These are phyloP conservation scores for Diaporthe amygdali DNA, from an alignment of 2,329 filamentous ascomycete species.

Conservation along the genomic window DNA sequence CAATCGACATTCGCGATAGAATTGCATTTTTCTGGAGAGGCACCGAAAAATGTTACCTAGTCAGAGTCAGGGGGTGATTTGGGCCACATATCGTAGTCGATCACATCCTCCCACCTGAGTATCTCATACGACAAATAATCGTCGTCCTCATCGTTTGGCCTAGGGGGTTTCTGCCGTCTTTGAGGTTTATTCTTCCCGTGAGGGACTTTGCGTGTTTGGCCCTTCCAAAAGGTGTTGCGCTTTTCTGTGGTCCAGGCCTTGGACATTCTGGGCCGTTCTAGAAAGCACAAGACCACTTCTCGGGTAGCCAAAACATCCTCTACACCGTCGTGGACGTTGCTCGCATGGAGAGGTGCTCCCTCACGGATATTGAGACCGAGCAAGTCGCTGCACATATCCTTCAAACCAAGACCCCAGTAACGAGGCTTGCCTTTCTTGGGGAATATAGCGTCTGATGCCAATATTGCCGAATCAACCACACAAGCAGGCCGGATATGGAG, in stretches of 20 bases:
- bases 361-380: not conserved
- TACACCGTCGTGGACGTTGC: not conserved
- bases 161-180: not conserved
- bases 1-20: no score
- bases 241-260: not conserved
- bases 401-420: not conserved
- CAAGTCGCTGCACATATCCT: not conserved
- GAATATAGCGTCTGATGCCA: not conserved
- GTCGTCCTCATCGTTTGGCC: not conserved
- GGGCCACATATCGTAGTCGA: conserved; percentile 9
- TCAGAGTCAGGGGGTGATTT: not conserved
- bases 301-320: not conserved
- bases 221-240: not conserved
- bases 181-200: no score
- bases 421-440: not conserved
- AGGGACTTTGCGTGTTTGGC: not conserved
- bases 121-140: not conserved
- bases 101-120: not conserved
- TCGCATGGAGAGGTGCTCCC: not conserved
- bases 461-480: not conserved
- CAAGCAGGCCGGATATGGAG: not conserved
- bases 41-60: no score
- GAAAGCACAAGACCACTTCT: not conserved
- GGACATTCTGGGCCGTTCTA: not conserved
- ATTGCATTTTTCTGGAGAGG: no score